A percentile compares a stretch with the other conserved stretches of the same genome.
Conservation (phyloP, 1,139 yeast species). For the Geotrichum fermentans region DNA sequence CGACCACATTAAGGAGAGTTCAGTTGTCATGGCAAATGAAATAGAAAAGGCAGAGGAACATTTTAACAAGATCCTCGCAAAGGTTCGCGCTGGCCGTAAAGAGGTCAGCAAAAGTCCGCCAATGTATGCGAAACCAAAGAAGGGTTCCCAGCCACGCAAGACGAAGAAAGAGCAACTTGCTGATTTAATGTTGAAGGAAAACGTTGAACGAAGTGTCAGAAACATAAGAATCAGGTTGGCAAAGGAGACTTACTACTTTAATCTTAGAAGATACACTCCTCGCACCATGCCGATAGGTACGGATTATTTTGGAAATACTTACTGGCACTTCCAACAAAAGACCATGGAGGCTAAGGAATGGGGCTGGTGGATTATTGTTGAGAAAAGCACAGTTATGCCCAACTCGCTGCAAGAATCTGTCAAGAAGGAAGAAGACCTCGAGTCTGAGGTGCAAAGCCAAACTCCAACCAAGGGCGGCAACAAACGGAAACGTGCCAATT, state of each 20-base stretch:
- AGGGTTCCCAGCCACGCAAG: conserved; percentile 12
- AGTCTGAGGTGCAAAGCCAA: not conserved
- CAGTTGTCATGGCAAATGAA: conserved; percentile 5
- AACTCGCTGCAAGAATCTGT: conserved; percentile 8
- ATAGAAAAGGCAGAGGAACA: conserved; percentile 17
- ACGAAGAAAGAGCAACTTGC: conserved; percentile 24
- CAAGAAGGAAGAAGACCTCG: conserved; percentile 5
- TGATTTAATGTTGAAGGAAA: conserved; percentile 25
- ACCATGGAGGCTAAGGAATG: conserved; percentile 26
- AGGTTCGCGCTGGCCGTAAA: conserved; percentile 15
- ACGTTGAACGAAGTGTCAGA: conserved; percentile 26
- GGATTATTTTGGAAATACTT: conserved; percentile 36
- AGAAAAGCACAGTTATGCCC: conserved; percentile 15
- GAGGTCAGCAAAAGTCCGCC: conserved; percentile 13
- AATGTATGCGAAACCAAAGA: conserved; percentile 12
- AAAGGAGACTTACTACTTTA: conserved; percentile 30
- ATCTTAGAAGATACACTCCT: conserved; percentile 30
- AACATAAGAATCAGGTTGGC: conserved; percentile 28
- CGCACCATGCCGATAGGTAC: conserved; percentile 37
- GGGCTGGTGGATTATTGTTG: conserved; percentile 19
- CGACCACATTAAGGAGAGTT: not conserved
- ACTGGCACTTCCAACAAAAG: conserved; percentile 40
- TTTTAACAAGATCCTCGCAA: conserved; percentile 13
- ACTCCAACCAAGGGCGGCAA: not conserved
- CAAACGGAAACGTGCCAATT: not conserved